Evolutionary conservation across 805 yeast genomes (phyloP).

Genomic region (Ogataea zsoltii): DNA sequence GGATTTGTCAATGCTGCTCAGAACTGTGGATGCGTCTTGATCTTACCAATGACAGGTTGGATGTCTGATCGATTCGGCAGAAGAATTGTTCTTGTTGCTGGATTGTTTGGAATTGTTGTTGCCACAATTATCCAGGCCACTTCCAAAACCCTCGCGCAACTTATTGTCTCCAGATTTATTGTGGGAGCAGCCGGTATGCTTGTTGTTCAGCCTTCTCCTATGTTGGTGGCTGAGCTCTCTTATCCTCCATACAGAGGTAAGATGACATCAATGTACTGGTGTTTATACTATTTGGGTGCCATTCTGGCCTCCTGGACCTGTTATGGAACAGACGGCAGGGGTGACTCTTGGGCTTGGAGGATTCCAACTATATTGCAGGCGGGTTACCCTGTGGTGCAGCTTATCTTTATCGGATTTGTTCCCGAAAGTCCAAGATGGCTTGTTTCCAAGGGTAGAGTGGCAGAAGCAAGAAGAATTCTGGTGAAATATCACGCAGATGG

Average conservation of each 20-base stretch:
- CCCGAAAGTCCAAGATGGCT: slow-evolving; percentile 50
- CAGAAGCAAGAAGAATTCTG: slow-evolving; percentile 39
- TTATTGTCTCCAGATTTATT: slow-evolving; percentile 46
- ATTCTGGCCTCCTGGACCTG: slow-evolving; percentile 49
- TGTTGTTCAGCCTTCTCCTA: slow-evolving; percentile 46
- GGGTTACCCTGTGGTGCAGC: slow-evolving; percentile 44
- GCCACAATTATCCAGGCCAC: slow-evolving; percentile 57
- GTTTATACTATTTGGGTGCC: slow-evolving; percentile 48
- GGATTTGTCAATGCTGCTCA: slow-evolving; percentile 41
- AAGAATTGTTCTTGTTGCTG: slow-evolving; percentile 52
- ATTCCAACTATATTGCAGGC: slow-evolving; percentile 56
- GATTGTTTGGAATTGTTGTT: slow-evolving; percentile 51
- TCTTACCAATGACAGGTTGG: slow-evolving; percentile 32
- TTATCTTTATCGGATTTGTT: slow-evolving; percentile 34
- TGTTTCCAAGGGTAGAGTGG: slow-evolving; percentile 36
- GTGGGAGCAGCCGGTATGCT: slow-evolving; percentile 49
- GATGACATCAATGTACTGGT: slow-evolving; percentile 48
- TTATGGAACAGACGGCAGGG: slow-evolving; percentile 39
- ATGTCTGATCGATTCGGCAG: slow-evolving; percentile 56
- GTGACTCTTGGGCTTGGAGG: slow-evolving; percentile 49
- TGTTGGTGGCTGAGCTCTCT: slow-evolving; percentile 50
- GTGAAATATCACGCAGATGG: slow-evolving; percentile 40
- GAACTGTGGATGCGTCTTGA: slow-evolving; percentile 38
- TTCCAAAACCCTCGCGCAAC: slow-evolving; percentile 36
- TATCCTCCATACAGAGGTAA: slow-evolving; percentile 47